Base-by-base conservation (phyloP, 306 rosid genomes). In the Vigna reflexopilosa region DNA sequence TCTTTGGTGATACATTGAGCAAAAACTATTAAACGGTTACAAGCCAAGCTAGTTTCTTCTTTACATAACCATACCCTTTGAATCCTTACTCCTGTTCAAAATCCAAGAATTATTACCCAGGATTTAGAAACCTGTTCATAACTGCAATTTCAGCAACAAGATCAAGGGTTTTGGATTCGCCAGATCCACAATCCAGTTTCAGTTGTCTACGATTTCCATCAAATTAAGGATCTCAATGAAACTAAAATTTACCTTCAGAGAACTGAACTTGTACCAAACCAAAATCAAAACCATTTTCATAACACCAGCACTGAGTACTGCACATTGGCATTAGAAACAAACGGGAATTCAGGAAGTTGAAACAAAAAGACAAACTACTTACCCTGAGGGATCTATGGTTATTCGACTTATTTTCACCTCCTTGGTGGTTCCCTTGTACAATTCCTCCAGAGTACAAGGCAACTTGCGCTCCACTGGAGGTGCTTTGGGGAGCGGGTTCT, bases 381-480 rank as follows among this genome's bases (percentile, higher is more conserved):
- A 89, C 91, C 91, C 93, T 64, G 62, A 73, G 15, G 75, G 47
- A 62, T 87, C 88, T 28, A 70, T 47, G 66, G 83, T 44, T 52
- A 79, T 88, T 78, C 93, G 79, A 42, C 88, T 79, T 24, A 89
- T 85, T 87, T 85, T 89, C 93, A 89, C 83, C 84, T 83, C 87
- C 75, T 82, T 89, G 5, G 89, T 74, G n/a, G 88, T 63, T 36
- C 93, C 93, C 20, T 79, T 82, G 15, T 79, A 87, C 2, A 89
- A 63, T n/a, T 89, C 93, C 79, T 89, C 93, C 4, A 89, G 88
- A 19, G 84, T 69, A 34, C 89, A 89, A 2, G 84, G 89, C 77
- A 89, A 67, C 77, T 19, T 89, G 40, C 65, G 81, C 84, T 87
- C 89, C 73, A 85, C 85, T 0, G 91, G 78, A 68, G 88, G 19